phyloP scores from a whole-genome alignment of 306 rosid species.

The Cucumis hystrix region DNA sequence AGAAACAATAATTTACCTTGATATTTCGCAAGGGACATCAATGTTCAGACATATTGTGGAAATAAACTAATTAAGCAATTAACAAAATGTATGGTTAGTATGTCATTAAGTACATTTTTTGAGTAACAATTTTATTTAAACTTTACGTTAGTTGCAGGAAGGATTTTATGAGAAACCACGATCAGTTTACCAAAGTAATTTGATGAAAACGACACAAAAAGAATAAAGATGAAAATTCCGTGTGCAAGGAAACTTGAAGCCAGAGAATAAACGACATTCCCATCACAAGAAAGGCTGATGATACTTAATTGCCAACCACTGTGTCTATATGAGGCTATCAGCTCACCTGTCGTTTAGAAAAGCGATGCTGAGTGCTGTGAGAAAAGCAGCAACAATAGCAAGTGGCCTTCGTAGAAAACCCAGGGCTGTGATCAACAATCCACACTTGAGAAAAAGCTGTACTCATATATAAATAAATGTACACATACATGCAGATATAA shows the following conservation, averaged over 20 bases:
- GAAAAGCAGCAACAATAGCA: constrained; percentile 64
- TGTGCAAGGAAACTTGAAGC: neutral
- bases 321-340: neutral
- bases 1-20: neutral
- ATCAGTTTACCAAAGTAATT: neutral
- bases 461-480: neutral
- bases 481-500: neutral
- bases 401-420: constrained; percentile 83
- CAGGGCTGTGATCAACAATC: constrained; percentile 45
- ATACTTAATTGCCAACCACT: neutral
- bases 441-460: neutral
- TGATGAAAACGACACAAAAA: neutral
- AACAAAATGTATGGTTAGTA: neutral
- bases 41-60: neutral
- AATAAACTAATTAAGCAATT: neutral
- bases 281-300: neutral
- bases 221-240: neutral
- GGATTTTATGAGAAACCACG: neutral
- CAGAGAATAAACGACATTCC: neutral
- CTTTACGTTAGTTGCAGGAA: neutral
- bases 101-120: neutral
- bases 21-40: neutral
- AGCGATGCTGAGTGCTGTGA: constrained; percentile 81
- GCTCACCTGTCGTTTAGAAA: constrained; percentile 86
- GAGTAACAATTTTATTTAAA: neutral